phyloP scores from a whole-genome alignment of 2,329 filamentous ascomycete species.

The Exophiala sideris region DNA sequence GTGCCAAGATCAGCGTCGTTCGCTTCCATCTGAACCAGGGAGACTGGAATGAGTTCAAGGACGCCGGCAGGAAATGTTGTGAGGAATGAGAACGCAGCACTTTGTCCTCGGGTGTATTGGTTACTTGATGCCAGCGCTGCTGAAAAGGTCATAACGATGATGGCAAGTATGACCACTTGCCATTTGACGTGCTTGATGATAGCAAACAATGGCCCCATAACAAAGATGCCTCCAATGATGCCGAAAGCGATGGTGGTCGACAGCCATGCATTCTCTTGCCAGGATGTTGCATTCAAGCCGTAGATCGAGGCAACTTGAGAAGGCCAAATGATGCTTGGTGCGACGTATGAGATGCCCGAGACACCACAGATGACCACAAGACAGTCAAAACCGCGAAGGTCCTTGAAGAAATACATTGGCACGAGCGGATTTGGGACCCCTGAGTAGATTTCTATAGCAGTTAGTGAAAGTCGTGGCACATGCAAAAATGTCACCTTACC shows the following conservation, averaged over 20 bases:
- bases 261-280: slow-evolving; percentile 7
- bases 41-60: slow-evolving; percentile 10
- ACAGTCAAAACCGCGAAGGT: slow-evolving; percentile 11
- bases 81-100: slow-evolving; percentile 11
- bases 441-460: slow-evolving; percentile 7
- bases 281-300: background rate
- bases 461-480: background rate
- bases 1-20: slow-evolving; percentile 16
- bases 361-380: slow-evolving; percentile 7
- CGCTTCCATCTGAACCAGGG: slow-evolving; percentile 12
- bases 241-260: slow-evolving; percentile 31
- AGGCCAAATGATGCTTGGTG: slow-evolving; percentile 12
- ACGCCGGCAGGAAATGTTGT: slow-evolving; percentile 9
- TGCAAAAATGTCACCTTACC: background rate
- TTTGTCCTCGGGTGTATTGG: background rate
- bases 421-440: slow-evolving; percentile 6
- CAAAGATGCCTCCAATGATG: slow-evolving; percentile 32
- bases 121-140: background rate
- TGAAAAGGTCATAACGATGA: background rate
- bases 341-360: slow-evolving; percentile 12
- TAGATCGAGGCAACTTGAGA: slow-evolving; percentile 1
- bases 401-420: slow-evolving; percentile 17
- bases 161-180: slow-evolving; percentile 23
- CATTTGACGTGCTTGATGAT: slow-evolving; percentile 29
- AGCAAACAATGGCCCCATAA: slow-evolving; percentile 30